Percentiles rank a stretch among this genome's conserved stretches.
phyloP scores from a whole-genome alignment of 768 basidiomycete species.

The Mycena amicta region DNA sequence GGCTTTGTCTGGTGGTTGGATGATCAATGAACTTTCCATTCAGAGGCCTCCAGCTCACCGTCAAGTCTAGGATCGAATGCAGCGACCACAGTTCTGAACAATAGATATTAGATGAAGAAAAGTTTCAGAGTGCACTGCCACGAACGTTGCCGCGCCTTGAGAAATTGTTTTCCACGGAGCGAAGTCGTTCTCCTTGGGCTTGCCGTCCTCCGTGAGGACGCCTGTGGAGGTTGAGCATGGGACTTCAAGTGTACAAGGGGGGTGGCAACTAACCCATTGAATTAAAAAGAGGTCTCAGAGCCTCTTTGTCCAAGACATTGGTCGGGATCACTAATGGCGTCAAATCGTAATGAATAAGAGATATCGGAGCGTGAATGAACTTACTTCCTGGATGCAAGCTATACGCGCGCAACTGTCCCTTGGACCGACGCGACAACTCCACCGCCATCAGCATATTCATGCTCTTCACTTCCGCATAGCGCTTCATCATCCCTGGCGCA shows the following conservation, averaged over 20 bases:
- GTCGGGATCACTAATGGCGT: neutral
- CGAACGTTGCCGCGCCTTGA: slow-evolving; percentile 5
- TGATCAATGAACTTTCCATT: no score
- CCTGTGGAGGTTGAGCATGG: neutral
- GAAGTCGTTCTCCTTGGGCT: neutral
- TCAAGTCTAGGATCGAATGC: neutral
- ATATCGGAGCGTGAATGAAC: no score
- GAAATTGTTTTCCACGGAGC: slow-evolving; percentile 15
- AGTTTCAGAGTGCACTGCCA: no score
- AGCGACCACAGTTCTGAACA: neutral
- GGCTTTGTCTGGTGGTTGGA: neutral
- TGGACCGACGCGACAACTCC: slow-evolving; percentile 12
- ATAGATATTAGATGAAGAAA: no score
- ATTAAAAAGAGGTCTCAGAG: neutral
- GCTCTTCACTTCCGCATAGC: slow-evolving; percentile 14
- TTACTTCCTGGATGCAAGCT: slow-evolving; percentile 16
- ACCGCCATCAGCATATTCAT: slow-evolving; percentile 13
- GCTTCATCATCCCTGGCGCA: neutral
- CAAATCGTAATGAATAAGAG: no score
- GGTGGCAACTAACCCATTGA: neutral
- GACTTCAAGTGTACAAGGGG: neutral
- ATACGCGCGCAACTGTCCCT: slow-evolving; percentile 7
- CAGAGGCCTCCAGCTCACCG: no score
- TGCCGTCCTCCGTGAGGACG: slow-evolving; percentile 10
- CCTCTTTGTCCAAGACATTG: neutral